Percentiles rank a stretch among this genome's conserved stretches.
These are phyloP conservation scores for Suillus lakei DNA, from an alignment of 768 basidiomycete species.

Conservation along the genomic window DNA sequence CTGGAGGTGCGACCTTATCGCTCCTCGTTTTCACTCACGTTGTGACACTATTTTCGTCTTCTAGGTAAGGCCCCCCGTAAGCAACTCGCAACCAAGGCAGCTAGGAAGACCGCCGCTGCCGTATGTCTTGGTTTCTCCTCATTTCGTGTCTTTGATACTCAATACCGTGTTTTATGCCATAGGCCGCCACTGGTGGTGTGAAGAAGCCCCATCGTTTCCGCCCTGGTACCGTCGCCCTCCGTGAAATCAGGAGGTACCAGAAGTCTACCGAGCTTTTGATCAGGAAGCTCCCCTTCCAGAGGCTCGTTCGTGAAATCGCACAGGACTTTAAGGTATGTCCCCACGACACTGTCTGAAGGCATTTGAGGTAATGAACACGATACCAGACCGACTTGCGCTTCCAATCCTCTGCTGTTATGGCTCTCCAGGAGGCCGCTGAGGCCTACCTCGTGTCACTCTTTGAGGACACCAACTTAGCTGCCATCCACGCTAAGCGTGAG, in stretches of 20 bases:
- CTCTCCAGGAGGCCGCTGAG: constrained; percentile 92
- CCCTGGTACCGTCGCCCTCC: constrained; percentile 97
- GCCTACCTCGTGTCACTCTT: constrained; percentile 87
- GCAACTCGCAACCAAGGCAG: constrained; percentile 95
- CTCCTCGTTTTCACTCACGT: constrained; percentile 16
- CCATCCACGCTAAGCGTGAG: constrained; percentile 84
- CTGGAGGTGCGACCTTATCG: constrained; percentile 74
- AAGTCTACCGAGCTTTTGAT: constrained; percentile 99
- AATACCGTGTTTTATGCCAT: constrained; percentile 8
- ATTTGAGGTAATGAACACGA: not conserved
- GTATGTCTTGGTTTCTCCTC: constrained; percentile 44
- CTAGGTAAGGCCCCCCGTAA: constrained; percentile 90
- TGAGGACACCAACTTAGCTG: constrained; percentile 90
- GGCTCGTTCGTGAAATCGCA: constrained; percentile 96
- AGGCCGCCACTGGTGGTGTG: constrained; percentile 92
- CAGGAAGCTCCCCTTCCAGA: constrained; percentile 99
- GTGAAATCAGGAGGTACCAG: constrained; percentile 98
- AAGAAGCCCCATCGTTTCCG: constrained; percentile 99
- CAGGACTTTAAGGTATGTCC: constrained; percentile 87
- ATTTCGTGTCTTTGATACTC: constrained; percentile 4
- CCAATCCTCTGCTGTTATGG: constrained; percentile 95
- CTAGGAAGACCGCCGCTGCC: constrained; percentile 80
- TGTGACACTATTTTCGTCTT: constrained; percentile 28
- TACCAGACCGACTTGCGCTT: constrained; percentile 85
- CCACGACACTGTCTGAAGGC: not conserved